Conservation (phyloP, 1,284 basidiomycete species). For the Cutaneotrichosporon sp. region DNA sequence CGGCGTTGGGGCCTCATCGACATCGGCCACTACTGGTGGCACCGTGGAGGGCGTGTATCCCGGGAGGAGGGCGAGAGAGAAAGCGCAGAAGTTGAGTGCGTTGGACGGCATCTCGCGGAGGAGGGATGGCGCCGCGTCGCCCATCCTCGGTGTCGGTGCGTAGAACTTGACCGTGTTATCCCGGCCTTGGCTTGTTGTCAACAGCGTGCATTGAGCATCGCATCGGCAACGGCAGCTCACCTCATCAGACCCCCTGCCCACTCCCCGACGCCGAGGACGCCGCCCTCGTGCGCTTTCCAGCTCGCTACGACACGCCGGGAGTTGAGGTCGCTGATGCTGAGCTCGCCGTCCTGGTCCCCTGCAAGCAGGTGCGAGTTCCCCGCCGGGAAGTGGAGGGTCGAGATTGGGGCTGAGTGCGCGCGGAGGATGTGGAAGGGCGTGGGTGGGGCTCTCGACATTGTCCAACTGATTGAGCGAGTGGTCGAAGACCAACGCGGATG, state of each 20-base stretch:
- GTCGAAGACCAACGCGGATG: no score
- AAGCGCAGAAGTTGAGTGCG: conserved; percentile 82
- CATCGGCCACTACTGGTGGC: not conserved
- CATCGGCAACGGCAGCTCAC: conserved; percentile 51
- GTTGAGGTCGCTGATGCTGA: conserved; percentile 59
- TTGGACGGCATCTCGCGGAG: conserved; percentile 73
- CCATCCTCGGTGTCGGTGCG: conserved; percentile 50
- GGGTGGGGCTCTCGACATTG: conserved; percentile 5
- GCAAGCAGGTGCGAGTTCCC: conserved; percentile 74
- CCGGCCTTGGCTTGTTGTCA: conserved; percentile 62
- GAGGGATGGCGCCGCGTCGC: conserved; percentile 41
- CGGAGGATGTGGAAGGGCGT: conserved; percentile 64
- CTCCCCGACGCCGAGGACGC: conserved; percentile 70
- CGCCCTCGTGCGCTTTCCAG: conserved; percentile 74
- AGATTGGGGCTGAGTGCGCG: conserved; percentile 59
- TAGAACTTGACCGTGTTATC: conserved; percentile 58
- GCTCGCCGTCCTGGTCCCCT: conserved; percentile 58
- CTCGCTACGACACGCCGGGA: conserved; percentile 63
- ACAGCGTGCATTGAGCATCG: not conserved
- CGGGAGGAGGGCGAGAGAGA: conserved; percentile 54
- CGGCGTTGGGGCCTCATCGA: not conserved
- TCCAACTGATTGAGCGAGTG: no score
- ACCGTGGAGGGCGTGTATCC: conserved; percentile 20
- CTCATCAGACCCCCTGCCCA: conserved; percentile 63
- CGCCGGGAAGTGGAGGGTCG: conserved; percentile 54